phyloP scores from a whole-genome alignment of 164 flowering plant species.

The Aristolochia contorta region DNA sequence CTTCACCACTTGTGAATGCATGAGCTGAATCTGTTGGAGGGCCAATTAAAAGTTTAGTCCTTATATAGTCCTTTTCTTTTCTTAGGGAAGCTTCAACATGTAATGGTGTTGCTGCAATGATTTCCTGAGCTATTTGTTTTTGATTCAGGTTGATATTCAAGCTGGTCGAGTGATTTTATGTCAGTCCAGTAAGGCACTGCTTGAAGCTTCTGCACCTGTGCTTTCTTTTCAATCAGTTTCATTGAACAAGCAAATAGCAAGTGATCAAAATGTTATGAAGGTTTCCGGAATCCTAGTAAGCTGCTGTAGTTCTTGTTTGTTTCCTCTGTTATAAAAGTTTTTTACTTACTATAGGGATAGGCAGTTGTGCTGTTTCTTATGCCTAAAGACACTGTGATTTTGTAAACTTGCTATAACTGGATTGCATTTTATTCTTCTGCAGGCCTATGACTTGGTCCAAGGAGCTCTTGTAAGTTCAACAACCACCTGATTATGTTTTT shows the following conservation, averaged over 20 bases:
- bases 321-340: not conserved
- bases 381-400: not conserved
- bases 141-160: too few relatives aligned
- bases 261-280: conserved; percentile 21
- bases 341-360: not conserved
- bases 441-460: conserved; percentile 91
- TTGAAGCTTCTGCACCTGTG: too few relatives aligned
- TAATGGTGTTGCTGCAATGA: too few relatives aligned
- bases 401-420: conserved; percentile 1
- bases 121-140: too few relatives aligned
- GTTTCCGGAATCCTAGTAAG: conserved; percentile 49
- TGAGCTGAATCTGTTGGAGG: too few relatives aligned
- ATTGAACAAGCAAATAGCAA: conserved; percentile 46
- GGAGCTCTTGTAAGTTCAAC: conserved; percentile 67
- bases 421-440: conserved; percentile 15
- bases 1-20: too few relatives aligned
- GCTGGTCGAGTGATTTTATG: too few relatives aligned
- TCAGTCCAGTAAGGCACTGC: too few relatives aligned
- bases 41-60: too few relatives aligned
- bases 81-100: too few relatives aligned
- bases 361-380: not conserved
- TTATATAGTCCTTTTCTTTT: too few relatives aligned
- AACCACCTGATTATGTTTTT: not conserved
- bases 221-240: conserved; percentile 17
- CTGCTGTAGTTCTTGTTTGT: not conserved